These are phyloP conservation scores for Chaetomium fimeti DNA, from an alignment of 495 filamentous ascomycete species.

Conservation along the genomic window DNA sequence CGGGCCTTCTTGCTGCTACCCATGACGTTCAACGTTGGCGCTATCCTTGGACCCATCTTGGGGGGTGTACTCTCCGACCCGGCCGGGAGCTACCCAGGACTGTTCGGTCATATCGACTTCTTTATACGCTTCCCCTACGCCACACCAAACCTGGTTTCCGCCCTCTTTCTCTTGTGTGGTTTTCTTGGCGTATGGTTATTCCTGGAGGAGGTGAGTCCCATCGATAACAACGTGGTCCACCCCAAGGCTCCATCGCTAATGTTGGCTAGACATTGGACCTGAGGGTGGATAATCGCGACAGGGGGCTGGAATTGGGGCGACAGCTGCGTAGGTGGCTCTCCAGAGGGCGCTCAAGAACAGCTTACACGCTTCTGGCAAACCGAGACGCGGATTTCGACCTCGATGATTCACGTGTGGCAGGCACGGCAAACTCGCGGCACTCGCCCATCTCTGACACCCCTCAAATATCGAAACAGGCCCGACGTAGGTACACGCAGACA, in stretches of 20 bases:
- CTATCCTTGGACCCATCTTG: conserved; percentile 72
- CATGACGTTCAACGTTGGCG: conserved; percentile 76
- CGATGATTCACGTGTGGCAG: conserved; percentile 34
- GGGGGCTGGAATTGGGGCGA: conserved; percentile 44
- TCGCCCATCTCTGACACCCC: conserved; percentile 17
- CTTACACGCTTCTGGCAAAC: conserved; percentile 25
- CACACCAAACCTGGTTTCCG: conserved; percentile 71
- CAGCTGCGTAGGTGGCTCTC: conserved; percentile 31
- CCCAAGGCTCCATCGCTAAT: background rate
- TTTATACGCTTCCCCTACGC: conserved; percentile 70
- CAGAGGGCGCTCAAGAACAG: background rate
- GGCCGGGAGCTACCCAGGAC: conserved; percentile 62
- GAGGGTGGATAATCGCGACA: conserved; percentile 48
- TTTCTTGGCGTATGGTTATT: conserved; percentile 59
- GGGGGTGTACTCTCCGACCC: conserved; percentile 75
- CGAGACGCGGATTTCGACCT: conserved; percentile 22
- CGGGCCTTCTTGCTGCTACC: conserved; percentile 68
- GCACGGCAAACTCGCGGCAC: background rate
- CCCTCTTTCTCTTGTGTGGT: conserved; percentile 59
- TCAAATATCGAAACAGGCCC: conserved; percentile 16
- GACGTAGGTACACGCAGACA: conserved; percentile 38
- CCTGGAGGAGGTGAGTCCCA: conserved; percentile 62
- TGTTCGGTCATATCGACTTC: conserved; percentile 69
- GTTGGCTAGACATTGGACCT: conserved; percentile 51
- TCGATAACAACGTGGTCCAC: background rate